Evolutionary conservation across 2,329 filamentous ascomycete genomes (phyloP).

Genomic region (Apiospora koreana): DNA sequence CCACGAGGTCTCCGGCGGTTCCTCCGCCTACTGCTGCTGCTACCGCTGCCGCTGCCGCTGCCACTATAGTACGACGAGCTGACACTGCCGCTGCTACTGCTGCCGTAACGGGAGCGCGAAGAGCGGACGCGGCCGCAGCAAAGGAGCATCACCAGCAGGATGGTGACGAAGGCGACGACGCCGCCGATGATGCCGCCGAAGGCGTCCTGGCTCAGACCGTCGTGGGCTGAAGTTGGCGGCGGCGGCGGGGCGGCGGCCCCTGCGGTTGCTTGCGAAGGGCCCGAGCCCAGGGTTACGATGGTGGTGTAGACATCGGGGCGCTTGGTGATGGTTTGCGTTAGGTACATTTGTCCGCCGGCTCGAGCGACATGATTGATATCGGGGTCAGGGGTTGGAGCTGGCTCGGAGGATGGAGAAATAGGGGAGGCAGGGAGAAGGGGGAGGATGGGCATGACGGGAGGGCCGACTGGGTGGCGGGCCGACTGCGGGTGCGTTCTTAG

Average conservation of each 20-base stretch:
- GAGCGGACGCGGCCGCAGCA: slow-evolving; percentile 11
- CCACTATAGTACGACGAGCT: neutral
- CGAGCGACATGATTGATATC: neutral
- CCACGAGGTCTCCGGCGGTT: neutral
- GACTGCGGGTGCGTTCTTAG: neutral
- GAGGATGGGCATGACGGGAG: neutral
- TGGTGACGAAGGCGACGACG: slow-evolving; percentile 13
- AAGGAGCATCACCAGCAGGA: slow-evolving; percentile 7
- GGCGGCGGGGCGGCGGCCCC: neutral
- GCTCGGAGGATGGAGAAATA: neutral
- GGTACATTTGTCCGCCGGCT: neutral
- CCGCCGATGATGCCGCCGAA: slow-evolving; percentile 17
- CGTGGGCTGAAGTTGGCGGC: neutral
- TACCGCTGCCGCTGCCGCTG: neutral
- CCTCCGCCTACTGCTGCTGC: neutral
- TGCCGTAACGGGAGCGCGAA: neutral
- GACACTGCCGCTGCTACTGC: neutral
- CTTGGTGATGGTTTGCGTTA: neutral
- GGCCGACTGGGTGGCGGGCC: neutral
- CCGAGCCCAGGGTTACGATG: neutral
- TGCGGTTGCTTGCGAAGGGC: neutral
- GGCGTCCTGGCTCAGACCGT: slow-evolving; percentile 13
- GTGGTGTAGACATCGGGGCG: neutral
- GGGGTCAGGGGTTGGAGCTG: neutral
- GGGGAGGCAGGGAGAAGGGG: neutral